Evolutionary conservation across 2,329 filamentous ascomycete species (phyloP), one percentile per base, ranked within the genome.

Genomic region (Aschersonia sp.): DNA sequence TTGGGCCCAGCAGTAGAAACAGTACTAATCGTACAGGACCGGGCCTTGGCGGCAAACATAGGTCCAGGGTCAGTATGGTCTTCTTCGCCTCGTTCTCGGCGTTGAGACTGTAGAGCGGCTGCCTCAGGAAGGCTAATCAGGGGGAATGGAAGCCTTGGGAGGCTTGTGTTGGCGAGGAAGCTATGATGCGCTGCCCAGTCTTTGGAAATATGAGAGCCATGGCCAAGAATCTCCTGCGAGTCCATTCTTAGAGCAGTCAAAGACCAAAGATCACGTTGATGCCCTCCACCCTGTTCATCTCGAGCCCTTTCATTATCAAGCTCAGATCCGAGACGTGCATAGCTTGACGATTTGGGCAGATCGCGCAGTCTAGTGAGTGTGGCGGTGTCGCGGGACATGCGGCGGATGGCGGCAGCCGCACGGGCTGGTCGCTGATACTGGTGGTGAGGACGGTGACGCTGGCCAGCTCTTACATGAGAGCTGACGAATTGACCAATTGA

Each of bases 81-180:
- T 47, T 66, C 64, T 44, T 66, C 61, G 5, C 64, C 64, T 10
- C 61, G 50, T 20, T 61, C 56, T 41, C 61, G 51, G 28, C 63
- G 60, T 30, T 58, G 54, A 5, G 56, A 56, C 44, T 66, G 65
- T 20, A 62, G 31, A 50, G 57, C 57, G 2, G 64, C 63, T 10
- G 65, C 65, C 38, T 66, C 64, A 1, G 60, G 59, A 12, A 68
- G 54, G 47, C 64, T 65, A 44, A 68, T 61, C 9, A 68, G 56
- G 7, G 59, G 58, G 38, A 67, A 67, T 1, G 59, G 63, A 2
- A 67, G 55, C 2, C 54, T 58, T 3, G 59, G 55, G 30, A 61
- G 40, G 35, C 43, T 47, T 5, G 45, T 54, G 4, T 56, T 20
- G 20, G 20, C 20, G 20, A 20, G 20, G 20, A 20, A 20, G 20